Base-by-base conservation (phyloP, 805 yeast genomes). In the Spathaspora passalidarum region DNA sequence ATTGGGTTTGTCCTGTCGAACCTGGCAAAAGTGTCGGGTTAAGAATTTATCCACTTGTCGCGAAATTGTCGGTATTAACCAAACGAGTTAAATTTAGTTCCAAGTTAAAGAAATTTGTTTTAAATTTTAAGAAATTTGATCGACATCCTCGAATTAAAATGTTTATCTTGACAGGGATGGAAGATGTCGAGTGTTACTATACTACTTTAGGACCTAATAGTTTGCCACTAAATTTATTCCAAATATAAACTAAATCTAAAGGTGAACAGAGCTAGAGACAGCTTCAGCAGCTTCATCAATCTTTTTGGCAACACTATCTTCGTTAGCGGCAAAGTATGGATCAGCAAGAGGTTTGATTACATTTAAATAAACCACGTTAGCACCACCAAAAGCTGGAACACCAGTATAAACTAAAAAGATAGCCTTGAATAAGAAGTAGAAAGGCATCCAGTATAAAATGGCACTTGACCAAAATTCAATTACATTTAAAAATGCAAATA, bases 391-490 rank as follows among this genome's bases (percentile, higher is more conserved):
- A 56, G 82, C 78, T 52, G 99, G 98, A 45, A 90, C 76, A 46
- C 94, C 89, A 60, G 92, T 81, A 76, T 88, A 94, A 48, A 91
- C 73, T 70, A 94, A 84, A 69, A 87, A 82, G 43, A 88, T 56
- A 43, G 97, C 88, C 81, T 94, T 94, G 75, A 94, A 77, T 61
- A 94, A 81, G 82, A 91, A 94, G 79, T 94, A 94, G 65, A 94
- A 90, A 60, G 99, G 99, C 55, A 94, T 71, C 96, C 97, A 88
- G 79, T 90, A 90, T 49, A 92, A 76, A 58, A 94, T 85, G 32
- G 97, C 86, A 60, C 82, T 81, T 45, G 96, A 84, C 98, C 97
- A 94, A 79, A 89, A 94, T 74, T 94, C 99, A 59, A 89, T 64
- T 44, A 94, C 91, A 66, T 84, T 88, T 73, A 94, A 80, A 57